Evolutionary conservation across 257 asterid species (phyloP).

Genomic region (Handroanthus guayacan): DNA sequence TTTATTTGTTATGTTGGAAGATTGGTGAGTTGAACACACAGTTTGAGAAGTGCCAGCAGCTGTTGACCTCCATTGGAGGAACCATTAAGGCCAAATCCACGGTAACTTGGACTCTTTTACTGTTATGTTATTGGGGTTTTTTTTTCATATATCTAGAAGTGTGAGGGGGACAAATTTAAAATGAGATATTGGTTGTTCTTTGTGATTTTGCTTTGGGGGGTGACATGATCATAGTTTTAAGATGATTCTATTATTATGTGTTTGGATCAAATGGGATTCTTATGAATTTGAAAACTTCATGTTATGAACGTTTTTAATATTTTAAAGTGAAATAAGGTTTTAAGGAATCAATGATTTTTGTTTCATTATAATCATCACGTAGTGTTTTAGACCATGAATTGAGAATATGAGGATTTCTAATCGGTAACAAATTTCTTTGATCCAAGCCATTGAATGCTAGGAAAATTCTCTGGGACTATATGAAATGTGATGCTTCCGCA

Average conservation of each 20-base stretch:
- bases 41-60: constrained; percentile 97
- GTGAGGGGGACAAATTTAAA: not conserved
- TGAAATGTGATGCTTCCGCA: not conserved
- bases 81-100: constrained; percentile 77
- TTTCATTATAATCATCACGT: not conserved
- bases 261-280: not conserved
- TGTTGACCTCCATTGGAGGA: constrained; percentile 77
- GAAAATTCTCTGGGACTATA: not conserved
- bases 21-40: constrained; percentile 82
- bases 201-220: constrained; percentile 13
- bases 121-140: not conserved
- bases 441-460: constrained; percentile 11
- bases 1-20: constrained; percentile 46
- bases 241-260: not conserved
- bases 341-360: constrained; percentile 5
- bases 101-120: constrained; percentile 44
- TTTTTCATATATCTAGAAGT: not conserved
- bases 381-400: not conserved
- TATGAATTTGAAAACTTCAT: not conserved
- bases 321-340: not conserved
- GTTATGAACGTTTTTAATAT: not conserved
- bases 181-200: constrained; percentile 9
- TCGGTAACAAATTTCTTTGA: not conserved
- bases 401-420: not conserved
- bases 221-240: constrained; percentile 18